Evolutionary conservation across 305 asterid genomes (phyloP), one percentile per base, ranked within the genome.

Genomic region (Solanum hybrid): DNA sequence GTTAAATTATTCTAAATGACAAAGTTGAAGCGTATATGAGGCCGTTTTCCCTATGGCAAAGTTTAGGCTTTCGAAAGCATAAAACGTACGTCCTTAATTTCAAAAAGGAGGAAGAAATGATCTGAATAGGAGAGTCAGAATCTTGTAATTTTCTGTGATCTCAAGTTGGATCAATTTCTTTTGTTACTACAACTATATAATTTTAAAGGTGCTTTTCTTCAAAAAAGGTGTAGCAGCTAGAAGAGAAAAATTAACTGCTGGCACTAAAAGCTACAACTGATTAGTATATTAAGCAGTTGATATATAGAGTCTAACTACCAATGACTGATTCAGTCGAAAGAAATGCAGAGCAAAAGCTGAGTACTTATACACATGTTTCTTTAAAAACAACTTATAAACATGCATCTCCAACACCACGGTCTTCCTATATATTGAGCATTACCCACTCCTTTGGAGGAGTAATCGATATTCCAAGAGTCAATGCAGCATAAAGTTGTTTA

Each of bases 361-460:
- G 12, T 51, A 29, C 64, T 51, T 84, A 84, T 71, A 84, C 34
- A 16, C 34, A 22, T 10, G 24, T 51, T 84, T 51, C 64, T 32
- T 13, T 2, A 82, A 46, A 3, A 16, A 3, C 6, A 14, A 27
- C 36, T 84, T 60, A 46, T 51, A 20, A 31, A 31, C 87, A 82
- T 82, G 87, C 60, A 82, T 29, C 20, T 10, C 72, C 87, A 42
- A 40, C 71, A 81, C 40, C 10, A 79, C 60, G 20, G 5, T 37
- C 86, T 40, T 42, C 69, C 27, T 79, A n/a, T 79, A 79, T 36
- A 36, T 79, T 79, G 56, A 32, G 42, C 82, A 22, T 36, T 22
- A 11, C 90, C 91, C 88, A 46, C 90, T 90, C 78, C 88, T 60
- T 69, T 35, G 51, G 84, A 76, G 26, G 40, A 34, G 46, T 78